Percentiles rank a stretch among this genome's conserved stretches.
Evolutionary conservation across 2,329 filamentous ascomycete genomes (phyloP).

Genomic region (Salinomyces thailandicus): DNA sequence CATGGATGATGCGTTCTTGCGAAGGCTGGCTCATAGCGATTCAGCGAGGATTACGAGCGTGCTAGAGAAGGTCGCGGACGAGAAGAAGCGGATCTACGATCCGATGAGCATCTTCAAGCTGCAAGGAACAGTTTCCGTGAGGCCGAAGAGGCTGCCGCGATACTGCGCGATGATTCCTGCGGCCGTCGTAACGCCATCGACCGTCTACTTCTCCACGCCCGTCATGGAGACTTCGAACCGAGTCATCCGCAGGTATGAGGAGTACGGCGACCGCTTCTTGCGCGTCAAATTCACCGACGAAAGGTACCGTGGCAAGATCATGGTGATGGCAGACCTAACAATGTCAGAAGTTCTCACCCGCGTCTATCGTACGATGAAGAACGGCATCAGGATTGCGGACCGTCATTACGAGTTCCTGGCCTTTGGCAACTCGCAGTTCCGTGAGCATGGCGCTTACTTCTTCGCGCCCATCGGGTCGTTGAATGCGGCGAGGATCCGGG

Average conservation of each 20-base stretch:
- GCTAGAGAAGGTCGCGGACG: conserved; percentile 63
- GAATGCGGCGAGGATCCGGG: conserved; percentile 65
- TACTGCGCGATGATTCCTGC: conserved; percentile 70
- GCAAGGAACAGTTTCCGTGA: conserved; percentile 29
- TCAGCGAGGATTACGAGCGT: conserved; percentile 46
- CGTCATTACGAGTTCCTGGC: conserved; percentile 82
- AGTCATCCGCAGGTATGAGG: conserved; percentile 61
- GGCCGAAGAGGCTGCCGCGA: conserved; percentile 36
- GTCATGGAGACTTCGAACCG: conserved; percentile 79
- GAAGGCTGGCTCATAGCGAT: conserved; percentile 39
- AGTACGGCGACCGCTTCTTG: conserved; percentile 68
- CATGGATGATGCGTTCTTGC: conserved; percentile 57
- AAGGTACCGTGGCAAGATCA: conserved; percentile 38
- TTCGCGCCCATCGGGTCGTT: conserved; percentile 62
- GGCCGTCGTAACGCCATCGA: conserved; percentile 72
- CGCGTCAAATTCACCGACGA: conserved; percentile 88
- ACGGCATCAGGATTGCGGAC: conserved; percentile 75
- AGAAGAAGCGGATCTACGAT: conserved; percentile 51
- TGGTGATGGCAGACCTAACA: conserved; percentile 21
- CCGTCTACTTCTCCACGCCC: conserved; percentile 66
- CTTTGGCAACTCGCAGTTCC: conserved; percentile 89
- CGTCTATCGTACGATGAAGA: conserved; percentile 57
- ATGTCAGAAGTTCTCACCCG: conserved; percentile 54
- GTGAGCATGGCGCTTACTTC: conserved; percentile 87
- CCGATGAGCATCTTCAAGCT: conserved; percentile 60